Evolutionary conservation across 2,329 filamentous ascomycete genomes (phyloP), one percentile per base, ranked within the genome.

Genomic region (Cercospora beticola): DNA sequence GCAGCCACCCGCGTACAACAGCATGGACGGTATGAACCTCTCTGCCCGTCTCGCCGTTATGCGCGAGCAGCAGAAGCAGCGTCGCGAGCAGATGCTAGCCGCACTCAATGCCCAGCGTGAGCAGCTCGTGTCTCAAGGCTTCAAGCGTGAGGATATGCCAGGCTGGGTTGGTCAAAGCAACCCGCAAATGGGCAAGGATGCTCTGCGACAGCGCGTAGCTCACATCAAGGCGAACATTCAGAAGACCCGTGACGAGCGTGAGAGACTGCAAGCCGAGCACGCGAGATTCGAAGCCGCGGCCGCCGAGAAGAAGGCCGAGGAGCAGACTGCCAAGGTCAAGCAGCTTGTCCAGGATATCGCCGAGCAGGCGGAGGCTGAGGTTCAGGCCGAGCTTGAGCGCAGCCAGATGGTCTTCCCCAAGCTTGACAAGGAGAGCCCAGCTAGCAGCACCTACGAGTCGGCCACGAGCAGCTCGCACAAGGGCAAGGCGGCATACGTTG

Each of bases 361-460:
- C n/a, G 78, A 81, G 58, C 71, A 77, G 59, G 74, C 77, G 57
- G 78, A 81, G 64, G 78, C 75, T 10, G 69, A 68, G 26, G 36
- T 40, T 8, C 36, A 40, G 36, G 71, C 74, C 9, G 59, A 72
- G 62, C 59, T 77, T 58, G 73, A 77, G 66, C 71, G 75, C 57
- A 92, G 90, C 81, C 88, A 89, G 75, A 97, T 98, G 93, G 94
- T 98, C 78, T 98, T 98, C 87, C 95, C 95, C 69, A 97, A 92
- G 80, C 87, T 98, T 46, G 93, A 97, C 75, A 97, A 96, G 83
- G 95, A 98, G 82, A 97, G 93, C 9, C 93, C 94, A 2, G 85
- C 88, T 57, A 86, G 90, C 21, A 97, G 93, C 82, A 87, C 91
- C n/a, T 89, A 96, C 75, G 85, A 92, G 78, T 84, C 86, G n/a